phyloP scores from a whole-genome alignment of 495 filamentous ascomycete species.

The Polyplosphaeria fusca region DNA sequence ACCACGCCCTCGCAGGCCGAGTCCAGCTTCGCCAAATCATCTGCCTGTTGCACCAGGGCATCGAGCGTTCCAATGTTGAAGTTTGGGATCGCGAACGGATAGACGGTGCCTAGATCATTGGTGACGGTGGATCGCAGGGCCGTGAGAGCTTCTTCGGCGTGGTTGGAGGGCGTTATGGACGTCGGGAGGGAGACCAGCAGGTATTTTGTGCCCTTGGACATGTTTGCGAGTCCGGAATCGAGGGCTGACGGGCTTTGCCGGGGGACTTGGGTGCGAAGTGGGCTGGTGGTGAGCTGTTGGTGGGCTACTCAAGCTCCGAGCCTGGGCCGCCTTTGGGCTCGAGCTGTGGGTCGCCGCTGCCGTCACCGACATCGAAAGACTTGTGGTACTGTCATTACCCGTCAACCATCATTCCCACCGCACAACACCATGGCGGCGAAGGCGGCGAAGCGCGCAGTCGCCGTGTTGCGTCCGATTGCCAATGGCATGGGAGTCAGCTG shows the following conservation, averaged over 20 bases:
- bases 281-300: conserved; percentile 18
- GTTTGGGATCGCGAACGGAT: conserved; percentile 78
- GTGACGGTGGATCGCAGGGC: conserved; percentile 67
- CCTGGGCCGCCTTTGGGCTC: not conserved
- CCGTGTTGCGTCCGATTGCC: conserved; percentile 16
- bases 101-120: conserved; percentile 70
- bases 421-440: conserved; percentile 6
- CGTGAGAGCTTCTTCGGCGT: conserved; percentile 75
- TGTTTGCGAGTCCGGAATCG: conserved; percentile 31
- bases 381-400: conserved; percentile 15
- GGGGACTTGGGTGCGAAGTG: not conserved
- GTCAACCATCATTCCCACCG: not conserved
- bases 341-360: conserved; percentile 7
- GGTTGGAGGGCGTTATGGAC: conserved; percentile 66
- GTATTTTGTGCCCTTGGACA: conserved; percentile 63
- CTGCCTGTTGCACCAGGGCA: conserved; percentile 92
- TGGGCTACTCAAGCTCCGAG: not conserved
- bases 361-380: conserved; percentile 7
- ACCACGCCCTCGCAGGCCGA: conserved; percentile 75
- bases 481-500: conserved; percentile 3
- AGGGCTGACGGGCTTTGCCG: conserved; percentile 11
- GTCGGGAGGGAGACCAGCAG: conserved; percentile 65
- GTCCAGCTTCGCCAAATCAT: conserved; percentile 88
- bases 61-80: conserved; percentile 98
- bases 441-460: conserved; percentile 19